phyloP scores from a whole-genome alignment of 345 rosid species.

The Lumnitzera littorea region DNA sequence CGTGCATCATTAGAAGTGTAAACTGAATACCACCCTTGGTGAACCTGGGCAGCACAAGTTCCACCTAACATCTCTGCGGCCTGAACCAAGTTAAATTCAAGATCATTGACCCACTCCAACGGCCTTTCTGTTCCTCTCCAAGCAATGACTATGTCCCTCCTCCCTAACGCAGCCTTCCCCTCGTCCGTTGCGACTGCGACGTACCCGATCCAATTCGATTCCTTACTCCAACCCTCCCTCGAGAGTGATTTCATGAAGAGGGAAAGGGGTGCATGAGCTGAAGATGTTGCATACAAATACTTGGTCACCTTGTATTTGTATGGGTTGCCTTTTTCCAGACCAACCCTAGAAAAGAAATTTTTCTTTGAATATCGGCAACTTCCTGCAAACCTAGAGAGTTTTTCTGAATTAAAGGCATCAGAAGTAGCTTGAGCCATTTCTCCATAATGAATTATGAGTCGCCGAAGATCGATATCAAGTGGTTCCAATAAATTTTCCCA shows the following conservation, averaged over 20 bases:
- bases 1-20: slow-evolving; percentile 63
- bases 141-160: slow-evolving; percentile 77
- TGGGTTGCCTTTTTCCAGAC: slow-evolving; percentile 44
- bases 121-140: slow-evolving; percentile 80
- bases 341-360: slow-evolving; percentile 51
- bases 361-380: slow-evolving; percentile 46
- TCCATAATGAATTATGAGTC: slow-evolving; percentile 63
- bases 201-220: slow-evolving; percentile 81
- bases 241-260: slow-evolving; percentile 50
- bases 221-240: slow-evolving; percentile 77
- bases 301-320: slow-evolving; percentile 62
- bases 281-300: slow-evolving; percentile 64
- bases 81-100: slow-evolving; percentile 44
- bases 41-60: slow-evolving; percentile 32
- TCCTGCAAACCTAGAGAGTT: slow-evolving; percentile 52
- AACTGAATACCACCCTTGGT: slow-evolving; percentile 85
- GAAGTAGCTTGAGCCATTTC: slow-evolving; percentile 82
- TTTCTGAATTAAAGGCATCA: slow-evolving; percentile 54
- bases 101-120: slow-evolving; percentile 69
- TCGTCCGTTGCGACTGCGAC: slow-evolving; percentile 78
- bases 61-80: slow-evolving; percentile 39
- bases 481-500: slow-evolving; percentile 68
- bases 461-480: slow-evolving; percentile 63
- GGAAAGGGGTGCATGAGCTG: slow-evolving; percentile 51
- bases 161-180: slow-evolving; percentile 49